A percentile compares a stretch with the other conserved stretches of the same genome.
These are phyloP conservation scores for Trichosporon faecale DNA, from an alignment of 1,284 basidiomycete species.

Conservation along the genomic window DNA sequence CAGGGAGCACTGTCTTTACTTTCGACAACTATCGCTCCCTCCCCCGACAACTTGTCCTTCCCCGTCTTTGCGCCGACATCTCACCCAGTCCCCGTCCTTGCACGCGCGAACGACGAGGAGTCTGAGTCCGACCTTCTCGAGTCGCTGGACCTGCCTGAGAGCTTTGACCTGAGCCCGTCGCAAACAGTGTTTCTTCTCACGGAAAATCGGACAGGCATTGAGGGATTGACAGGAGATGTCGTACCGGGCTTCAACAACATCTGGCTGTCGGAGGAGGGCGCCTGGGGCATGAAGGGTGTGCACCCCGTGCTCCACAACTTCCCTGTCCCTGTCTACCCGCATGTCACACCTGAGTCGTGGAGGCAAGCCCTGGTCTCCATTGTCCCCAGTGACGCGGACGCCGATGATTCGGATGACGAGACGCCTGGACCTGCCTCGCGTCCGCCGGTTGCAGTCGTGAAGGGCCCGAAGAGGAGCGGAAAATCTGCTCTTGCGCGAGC, in stretches of 20 bases:
- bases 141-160: slow-evolving; percentile 26
- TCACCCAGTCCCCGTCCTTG: slow-evolving; percentile 57
- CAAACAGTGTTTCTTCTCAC: slow-evolving; percentile 41
- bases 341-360: slow-evolving; percentile 61
- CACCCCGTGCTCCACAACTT: slow-evolving; percentile 56
- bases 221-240: slow-evolving; percentile 40
- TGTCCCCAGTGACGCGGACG: not conserved
- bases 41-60: slow-evolving; percentile 49
- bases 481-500: slow-evolving; percentile 83
- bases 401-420: slow-evolving; percentile 28
- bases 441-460: slow-evolving; percentile 60
- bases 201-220: slow-evolving; percentile 43
- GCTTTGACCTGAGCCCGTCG: slow-evolving; percentile 17
- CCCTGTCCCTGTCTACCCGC: slow-evolving; percentile 54
- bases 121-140: slow-evolving; percentile 17
- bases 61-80: slow-evolving; percentile 56
- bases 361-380: slow-evolving; percentile 52
- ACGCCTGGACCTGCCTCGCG: slow-evolving; percentile 23
- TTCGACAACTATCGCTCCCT: slow-evolving; percentile 50
- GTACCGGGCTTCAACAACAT: slow-evolving; percentile 48
- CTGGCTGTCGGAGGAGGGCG: slow-evolving; percentile 38
- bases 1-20: slow-evolving; percentile 32
- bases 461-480: slow-evolving; percentile 79
- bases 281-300: slow-evolving; percentile 57
- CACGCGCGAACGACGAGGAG: slow-evolving; percentile 24